Evolutionary conservation across 164 flowering plant genomes (phyloP).

Genomic region (grape (Vitis vinifera)): ASM3070453v1 NC_081814.1:10110001-10110500

Average conservation of each 20-base stretch:
- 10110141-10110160: conserved; percentile 55
- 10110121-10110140: conserved; percentile 68
- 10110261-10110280: conserved; percentile 42
- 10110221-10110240: conserved; percentile 83
- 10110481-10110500: too few relatives aligned
- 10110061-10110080: conserved; percentile 52
- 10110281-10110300: conserved; percentile 48
- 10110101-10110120: conserved; percentile 59
- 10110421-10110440: conserved; percentile 7
- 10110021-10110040: conserved; percentile 44
- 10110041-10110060: conserved; percentile 38
- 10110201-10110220: conserved; percentile 41
- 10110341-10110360: conserved; percentile 14
- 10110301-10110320: conserved; percentile 71
- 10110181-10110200: conserved; percentile 49
- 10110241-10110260: conserved; percentile 54
- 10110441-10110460: too few relatives aligned
- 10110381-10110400: conserved; percentile 10
- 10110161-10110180: conserved; percentile 43
- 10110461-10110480: too few relatives aligned
- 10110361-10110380: neutral
- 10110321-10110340: conserved; percentile 32
- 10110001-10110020: conserved; percentile 60
- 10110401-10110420: conserved; percentile 10
- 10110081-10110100: conserved; percentile 52